Evolutionary conservation across 192 early-diverging fungal genomes (phyloP).

Genomic region (Coemansia sp.): DNA sequence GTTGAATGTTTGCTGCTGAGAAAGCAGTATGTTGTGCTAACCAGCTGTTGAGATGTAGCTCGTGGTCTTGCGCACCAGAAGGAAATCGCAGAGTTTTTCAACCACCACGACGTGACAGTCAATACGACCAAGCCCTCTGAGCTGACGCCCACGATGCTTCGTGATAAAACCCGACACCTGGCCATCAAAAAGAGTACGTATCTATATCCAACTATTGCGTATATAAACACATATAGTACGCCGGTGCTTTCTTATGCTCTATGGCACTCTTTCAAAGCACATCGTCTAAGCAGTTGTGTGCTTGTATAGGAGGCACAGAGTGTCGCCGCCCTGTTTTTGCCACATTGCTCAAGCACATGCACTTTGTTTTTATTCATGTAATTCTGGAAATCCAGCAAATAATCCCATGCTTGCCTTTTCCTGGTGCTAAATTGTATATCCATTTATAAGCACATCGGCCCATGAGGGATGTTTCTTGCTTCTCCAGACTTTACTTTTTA

Average conservation of each 20-base stretch:
- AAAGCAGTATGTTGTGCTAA: background rate
- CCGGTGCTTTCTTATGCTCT: too few relatives aligned
- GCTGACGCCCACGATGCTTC: constrained; percentile 40
- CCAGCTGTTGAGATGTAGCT: constrained; percentile 17
- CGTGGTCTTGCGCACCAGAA: constrained; percentile 49
- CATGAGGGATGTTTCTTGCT: constrained; percentile 7
- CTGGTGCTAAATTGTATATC: background rate
- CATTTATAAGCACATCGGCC: background rate
- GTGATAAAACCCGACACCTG: constrained; percentile 43
- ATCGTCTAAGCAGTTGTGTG: too few relatives aligned
- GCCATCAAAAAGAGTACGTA: constrained; percentile 42
- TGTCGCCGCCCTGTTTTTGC: too few relatives aligned
- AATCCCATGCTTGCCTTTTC: too few relatives aligned
- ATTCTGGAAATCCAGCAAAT: too few relatives aligned
- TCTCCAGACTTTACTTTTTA: constrained; percentile 7
- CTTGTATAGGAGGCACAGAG: too few relatives aligned
- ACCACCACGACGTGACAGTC: constrained; percentile 46
- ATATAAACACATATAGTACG: background rate
- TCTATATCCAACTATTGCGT: background rate
- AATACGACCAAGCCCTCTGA: constrained; percentile 47
- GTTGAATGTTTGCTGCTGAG: background rate
- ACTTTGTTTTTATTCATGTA: too few relatives aligned
- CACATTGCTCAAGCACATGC: too few relatives aligned
- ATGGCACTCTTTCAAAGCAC: too few relatives aligned
- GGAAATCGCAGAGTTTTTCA: constrained; percentile 36